Base-by-base conservation (phyloP, 2,329 filamentous ascomycete species). In the Ophiosphaerella korrae region DNA sequence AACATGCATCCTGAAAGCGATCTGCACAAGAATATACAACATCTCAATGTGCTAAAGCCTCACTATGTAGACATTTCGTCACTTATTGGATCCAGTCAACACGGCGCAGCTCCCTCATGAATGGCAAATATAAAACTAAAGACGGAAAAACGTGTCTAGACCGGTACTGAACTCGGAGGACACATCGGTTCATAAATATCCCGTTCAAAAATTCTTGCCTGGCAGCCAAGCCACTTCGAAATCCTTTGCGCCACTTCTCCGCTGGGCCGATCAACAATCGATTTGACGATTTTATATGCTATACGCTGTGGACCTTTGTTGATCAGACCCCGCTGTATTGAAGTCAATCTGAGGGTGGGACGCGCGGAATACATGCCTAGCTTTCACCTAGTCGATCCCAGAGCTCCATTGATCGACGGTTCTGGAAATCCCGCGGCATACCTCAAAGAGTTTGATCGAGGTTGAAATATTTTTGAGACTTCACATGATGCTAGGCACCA, bases 381-480 rank as follows among this genome's bases (percentile, higher is more conserved):
- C 41, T 48, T 50, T 44, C 42, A 23, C 21, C 46, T 52, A 53
- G 51, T 24, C 44, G 34, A 47, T 14, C 7, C 12, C 9, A 12
- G 8, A 24, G 26, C 36, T 34, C 37, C 18, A 31, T 16, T 11
- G 21, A 60, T 60, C 54, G 59, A 53, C 57, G 54, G 53, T 60
- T 29, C 8, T 29, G 26, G 26, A 11, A 29, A 29, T 41, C 21
- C 37, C 23, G 40, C 38, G 34, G 35, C 43, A 35, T 50, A 55
- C 53, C 55, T 48, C 47, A 50, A 45, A 50, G 50, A 55, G 50
- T 52, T 52, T 45, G 53, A 52, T 55, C 47, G 59, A 64, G 57
- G 59, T 55, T 62, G 57, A 64, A 64, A 53, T 51, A 55, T 61
- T 57, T 61, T 57, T 59, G 45, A 53, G 48, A 50, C 53, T 50